Conservation (phyloP, 441 rosid species). For the Theobroma grandiflorum region DNA sequence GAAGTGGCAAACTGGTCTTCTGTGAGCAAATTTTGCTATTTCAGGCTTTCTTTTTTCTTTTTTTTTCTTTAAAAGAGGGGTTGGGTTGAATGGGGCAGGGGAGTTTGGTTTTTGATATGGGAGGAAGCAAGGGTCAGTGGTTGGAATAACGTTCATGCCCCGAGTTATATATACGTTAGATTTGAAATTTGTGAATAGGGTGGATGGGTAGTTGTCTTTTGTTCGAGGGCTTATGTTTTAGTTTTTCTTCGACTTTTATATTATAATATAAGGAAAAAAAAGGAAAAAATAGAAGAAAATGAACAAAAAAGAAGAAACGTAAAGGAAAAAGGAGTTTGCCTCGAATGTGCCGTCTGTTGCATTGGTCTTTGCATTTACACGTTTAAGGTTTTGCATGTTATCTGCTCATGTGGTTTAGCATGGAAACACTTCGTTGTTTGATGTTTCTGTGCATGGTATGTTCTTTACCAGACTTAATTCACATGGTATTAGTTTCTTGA, state of each 20-base stretch:
- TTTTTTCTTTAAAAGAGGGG: background rate
- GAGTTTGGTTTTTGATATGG: background rate
- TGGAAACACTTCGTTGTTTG: background rate
- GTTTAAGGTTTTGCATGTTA: background rate
- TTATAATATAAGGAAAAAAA: constrained; percentile 3
- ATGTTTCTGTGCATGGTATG: background rate
- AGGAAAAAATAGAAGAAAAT: background rate
- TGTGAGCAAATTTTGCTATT: background rate
- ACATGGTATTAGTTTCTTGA: background rate
- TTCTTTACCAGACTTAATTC: background rate
- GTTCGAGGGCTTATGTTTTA: background rate
- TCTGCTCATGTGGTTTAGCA: background rate
- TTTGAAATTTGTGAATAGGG: constrained; percentile 48
- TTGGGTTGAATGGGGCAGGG: background rate
- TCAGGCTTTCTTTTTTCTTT: background rate
- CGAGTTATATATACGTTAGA: constrained; percentile 29
- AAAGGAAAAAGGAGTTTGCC: background rate
- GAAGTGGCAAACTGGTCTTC: constrained; percentile 17
- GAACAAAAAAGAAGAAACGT: background rate
- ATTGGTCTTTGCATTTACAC: background rate
- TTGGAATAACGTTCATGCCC: background rate
- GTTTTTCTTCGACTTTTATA: background rate
- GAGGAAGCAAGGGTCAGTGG: background rate
- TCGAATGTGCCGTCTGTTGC: background rate
- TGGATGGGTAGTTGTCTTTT: constrained; percentile 31